phyloP scores from a whole-genome alignment of 1,284 basidiomycete genomes.

The Thecaphora thlaspeos region DNA sequence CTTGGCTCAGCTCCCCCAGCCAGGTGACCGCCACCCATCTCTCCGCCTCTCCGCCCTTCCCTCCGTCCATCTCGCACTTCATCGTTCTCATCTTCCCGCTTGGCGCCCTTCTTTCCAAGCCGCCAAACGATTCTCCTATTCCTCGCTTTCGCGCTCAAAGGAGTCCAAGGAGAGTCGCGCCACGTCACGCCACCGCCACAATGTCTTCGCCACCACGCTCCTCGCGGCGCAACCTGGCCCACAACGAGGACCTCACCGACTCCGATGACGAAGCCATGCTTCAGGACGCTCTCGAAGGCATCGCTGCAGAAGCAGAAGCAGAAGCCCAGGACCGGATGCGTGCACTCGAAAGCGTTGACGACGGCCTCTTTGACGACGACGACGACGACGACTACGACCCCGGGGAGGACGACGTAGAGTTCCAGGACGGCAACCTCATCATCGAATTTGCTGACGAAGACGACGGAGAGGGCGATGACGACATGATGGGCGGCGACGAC shows the following conservation, averaged over 20 bases:
- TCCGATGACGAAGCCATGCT: slow-evolving; percentile 29
- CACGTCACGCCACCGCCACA: too few relatives aligned
- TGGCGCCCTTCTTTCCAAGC: too few relatives aligned
- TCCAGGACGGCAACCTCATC: slow-evolving; percentile 16
- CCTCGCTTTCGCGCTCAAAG: too few relatives aligned
- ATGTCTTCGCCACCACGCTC: too few relatives aligned
- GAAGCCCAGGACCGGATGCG: slow-evolving; percentile 17
- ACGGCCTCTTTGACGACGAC: slow-evolving; percentile 4
- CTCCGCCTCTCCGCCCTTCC: too few relatives aligned
- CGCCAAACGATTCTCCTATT: too few relatives aligned
- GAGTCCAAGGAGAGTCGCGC: too few relatives aligned
- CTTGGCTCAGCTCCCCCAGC: too few relatives aligned
- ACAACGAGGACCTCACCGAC: slow-evolving; percentile 24
- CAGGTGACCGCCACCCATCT: too few relatives aligned
- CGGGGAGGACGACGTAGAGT: slow-evolving; percentile 16
- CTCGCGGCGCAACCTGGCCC: not conserved
- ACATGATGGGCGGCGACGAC: slow-evolving; percentile 5
- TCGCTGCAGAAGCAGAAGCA: slow-evolving; percentile 27
- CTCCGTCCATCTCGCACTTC: too few relatives aligned
- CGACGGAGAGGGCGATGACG: slow-evolving; percentile 17
- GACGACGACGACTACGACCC: slow-evolving; percentile 18
- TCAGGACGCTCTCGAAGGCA: slow-evolving; percentile 28
- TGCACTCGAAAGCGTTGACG: not conserved
- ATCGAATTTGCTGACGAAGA: slow-evolving; percentile 31
- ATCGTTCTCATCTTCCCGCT: too few relatives aligned